phyloP scores from a whole-genome alignment of 1,284 basidiomycete genomes.

The Mycosarcoma maydis region DNA sequence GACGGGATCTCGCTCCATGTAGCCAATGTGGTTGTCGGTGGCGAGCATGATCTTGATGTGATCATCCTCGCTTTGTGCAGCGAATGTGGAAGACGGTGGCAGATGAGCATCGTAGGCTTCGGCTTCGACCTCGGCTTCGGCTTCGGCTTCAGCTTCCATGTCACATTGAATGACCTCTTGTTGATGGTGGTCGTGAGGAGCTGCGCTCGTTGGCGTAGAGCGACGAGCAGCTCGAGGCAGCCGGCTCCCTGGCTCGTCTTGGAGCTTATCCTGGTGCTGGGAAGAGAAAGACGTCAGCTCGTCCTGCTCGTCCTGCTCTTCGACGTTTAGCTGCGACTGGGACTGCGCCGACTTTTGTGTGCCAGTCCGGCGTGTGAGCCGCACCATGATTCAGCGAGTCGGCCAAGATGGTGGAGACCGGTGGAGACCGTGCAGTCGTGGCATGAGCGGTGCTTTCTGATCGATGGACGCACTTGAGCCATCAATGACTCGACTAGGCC shows the following conservation, averaged over 20 bases:
- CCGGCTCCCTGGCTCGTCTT: neutral
- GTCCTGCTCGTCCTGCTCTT: conserved; percentile 23
- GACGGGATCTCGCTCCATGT: conserved; percentile 91
- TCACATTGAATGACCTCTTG: conserved; percentile 1
- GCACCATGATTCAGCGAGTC: no score
- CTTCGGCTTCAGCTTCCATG: conserved; percentile 2
- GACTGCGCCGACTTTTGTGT: conserved; percentile 15
- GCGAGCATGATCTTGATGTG: conserved; percentile 62
- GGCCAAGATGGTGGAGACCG: no score
- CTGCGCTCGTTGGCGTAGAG: neutral
- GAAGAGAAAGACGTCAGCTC: conserved; percentile 14
- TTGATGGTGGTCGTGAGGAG: neutral
- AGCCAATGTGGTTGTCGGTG: conserved; percentile 76
- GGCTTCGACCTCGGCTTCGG: conserved; percentile 5
- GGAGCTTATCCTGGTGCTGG: conserved; percentile 1
- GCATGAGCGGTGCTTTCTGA: no score
- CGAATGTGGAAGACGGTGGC: conserved; percentile 29
- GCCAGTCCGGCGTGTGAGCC: conserved; percentile 31
- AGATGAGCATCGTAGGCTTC: conserved; percentile 1
- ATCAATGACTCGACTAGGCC: no score
- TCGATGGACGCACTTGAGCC: no score
- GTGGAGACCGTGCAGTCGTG: no score
- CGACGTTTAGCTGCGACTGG: conserved; percentile 8
- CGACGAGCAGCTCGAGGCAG: neutral
- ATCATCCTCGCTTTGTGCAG: conserved; percentile 25